Evolutionary conservation across 208 protist species (phyloP).

Genomic region (Phytomonas serpens): DNA sequence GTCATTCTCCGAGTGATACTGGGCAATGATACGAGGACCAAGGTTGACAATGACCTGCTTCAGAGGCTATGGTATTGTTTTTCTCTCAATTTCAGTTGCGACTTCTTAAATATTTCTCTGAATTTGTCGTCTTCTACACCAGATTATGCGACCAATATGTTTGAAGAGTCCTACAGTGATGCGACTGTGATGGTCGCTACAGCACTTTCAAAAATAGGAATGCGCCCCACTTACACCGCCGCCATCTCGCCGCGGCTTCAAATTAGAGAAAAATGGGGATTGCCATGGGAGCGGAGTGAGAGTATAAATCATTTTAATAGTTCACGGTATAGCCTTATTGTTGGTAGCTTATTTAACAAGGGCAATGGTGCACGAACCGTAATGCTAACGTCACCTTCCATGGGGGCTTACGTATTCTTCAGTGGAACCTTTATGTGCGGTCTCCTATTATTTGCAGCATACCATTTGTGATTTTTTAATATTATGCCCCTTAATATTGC

Average conservation of each 20-base stretch:
- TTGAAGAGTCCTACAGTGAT: not conserved
- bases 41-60: constrained; percentile 3
- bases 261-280: not conserved
- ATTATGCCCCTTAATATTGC: not conserved
- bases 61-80: constrained; percentile 4
- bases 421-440: not conserved
- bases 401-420: not conserved
- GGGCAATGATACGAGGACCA: not conserved
- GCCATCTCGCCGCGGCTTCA: not conserved
- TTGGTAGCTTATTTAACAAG: not conserved
- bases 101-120: not conserved
- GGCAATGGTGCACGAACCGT: not conserved
- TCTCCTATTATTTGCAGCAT: not conserved
- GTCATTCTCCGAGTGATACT: not conserved
- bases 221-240: not conserved
- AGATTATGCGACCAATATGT: not conserved
- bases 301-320: not conserved
- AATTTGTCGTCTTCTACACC: not conserved
- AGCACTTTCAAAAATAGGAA: not conserved
- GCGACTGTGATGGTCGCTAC: not conserved
- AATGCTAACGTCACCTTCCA: not conserved
- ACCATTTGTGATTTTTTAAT: not conserved
- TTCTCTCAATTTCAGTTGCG: not conserved
- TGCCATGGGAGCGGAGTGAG: not conserved
- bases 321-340: not conserved